These are phyloP conservation scores for Effrenium voratum DNA, from an alignment of 73 alveolate genomes.

Conservation along the genomic window DNA sequence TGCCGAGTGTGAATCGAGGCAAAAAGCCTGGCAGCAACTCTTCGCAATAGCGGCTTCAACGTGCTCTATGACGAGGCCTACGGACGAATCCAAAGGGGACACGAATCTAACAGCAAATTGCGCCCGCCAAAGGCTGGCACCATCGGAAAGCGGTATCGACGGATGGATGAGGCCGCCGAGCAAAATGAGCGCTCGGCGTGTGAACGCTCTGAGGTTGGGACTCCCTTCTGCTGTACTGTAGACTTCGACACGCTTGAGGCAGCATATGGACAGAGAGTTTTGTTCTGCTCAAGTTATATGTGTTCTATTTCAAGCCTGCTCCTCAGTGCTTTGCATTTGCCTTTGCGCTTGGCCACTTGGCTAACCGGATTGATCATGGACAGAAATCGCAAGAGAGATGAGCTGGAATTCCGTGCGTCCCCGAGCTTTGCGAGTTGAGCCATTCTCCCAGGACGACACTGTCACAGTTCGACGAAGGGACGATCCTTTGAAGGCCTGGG, in stretches of 20 bases:
- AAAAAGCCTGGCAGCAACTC: slow-evolving; percentile 28
- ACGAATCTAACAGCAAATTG: background rate
- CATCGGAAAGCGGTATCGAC: slow-evolving; percentile 72
- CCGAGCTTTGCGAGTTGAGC: background rate
- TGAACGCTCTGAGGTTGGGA: slow-evolving; percentile 74
- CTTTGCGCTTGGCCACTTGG: no score
- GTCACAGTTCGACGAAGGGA: slow-evolving; percentile 95
- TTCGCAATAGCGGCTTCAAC: slow-evolving; percentile 45
- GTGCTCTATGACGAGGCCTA: slow-evolving; percentile 51
- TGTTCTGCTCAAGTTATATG: no score
- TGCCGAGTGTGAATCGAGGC: no score
- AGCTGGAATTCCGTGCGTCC: no score
- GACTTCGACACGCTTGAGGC: slow-evolving; percentile 95
- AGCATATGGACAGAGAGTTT: no score
- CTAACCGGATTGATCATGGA: no score
- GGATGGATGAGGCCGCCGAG: slow-evolving; percentile 46
- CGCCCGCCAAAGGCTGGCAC: background rate
- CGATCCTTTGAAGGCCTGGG: slow-evolving; percentile 24
- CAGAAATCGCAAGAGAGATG: background rate
- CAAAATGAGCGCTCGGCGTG: background rate
- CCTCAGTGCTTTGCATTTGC: no score
- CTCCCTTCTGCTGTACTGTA: slow-evolving; percentile 95
- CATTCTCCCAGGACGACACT: slow-evolving; percentile 55
- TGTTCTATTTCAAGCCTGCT: no score
- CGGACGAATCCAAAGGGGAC: background rate